Base-by-base conservation (phyloP, 768 basidiomycete species). In the Hortiboletus campestris region DNA sequence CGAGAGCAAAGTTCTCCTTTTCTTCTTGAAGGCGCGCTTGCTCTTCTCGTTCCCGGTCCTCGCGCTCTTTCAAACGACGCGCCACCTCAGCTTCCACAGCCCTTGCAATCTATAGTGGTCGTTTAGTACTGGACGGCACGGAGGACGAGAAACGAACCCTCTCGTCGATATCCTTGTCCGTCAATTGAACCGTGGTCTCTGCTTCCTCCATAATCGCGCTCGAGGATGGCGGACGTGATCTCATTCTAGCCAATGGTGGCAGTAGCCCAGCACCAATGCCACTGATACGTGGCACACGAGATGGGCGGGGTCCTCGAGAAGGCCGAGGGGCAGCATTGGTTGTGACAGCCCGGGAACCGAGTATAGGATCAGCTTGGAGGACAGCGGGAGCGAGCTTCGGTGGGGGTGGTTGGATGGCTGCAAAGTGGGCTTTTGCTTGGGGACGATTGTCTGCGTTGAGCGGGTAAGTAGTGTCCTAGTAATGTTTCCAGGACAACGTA, bases 71-170 rank as follows among this genome's bases (percentile, higher is more conserved):
- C 47, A 92, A 70, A 29, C 88, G 80, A 57, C 85, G 76, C 16
- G 84, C 81, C 50, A 88, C 88, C 67, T 91, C 88, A 8, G 75
- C 79, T 74, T 91, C 86, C 31, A 91, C 89, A 9, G 84, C 85
- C 59, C 76, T 82, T 45, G 85, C 82, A 52, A 91, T 89, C 88
- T 88, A 62, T 20, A 8, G 12, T 20, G 9, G 46, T 43, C 32
- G 29, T 56, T 49, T 28, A 57, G 48, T 16, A 34, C 31, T n/a
- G n/a, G 36, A 34, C 16, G 41, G 12, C 25, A 35, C 6, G 38
- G 34, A 57, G 13, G 32, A 13, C 8, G 22, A 46, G 16, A 50
- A 45, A 53, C 46, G 69, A 62, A 86, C 89, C 73, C 84, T 76
- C 35, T 85, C 86, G 58, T 91, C 85, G 57, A 91, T 86, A 46